Base-by-base conservation (phyloP, 1,139 yeast species). In the Pichia cactophila region DNA sequence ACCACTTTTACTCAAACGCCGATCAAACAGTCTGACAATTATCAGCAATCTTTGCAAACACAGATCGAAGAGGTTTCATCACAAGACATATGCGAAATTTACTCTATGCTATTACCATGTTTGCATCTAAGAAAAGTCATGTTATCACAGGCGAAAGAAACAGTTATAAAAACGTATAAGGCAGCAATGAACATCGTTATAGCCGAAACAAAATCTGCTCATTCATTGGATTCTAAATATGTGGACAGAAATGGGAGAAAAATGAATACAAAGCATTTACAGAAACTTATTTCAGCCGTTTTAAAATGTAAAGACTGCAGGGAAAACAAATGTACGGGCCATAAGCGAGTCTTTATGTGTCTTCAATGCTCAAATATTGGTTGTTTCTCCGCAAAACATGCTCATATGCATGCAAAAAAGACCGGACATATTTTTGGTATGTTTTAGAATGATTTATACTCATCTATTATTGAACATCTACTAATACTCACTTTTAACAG, bases 311-410 rank as follows among this genome's bases (percentile, higher is more conserved):
- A 75, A 26, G 77, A 72, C 40, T 81, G 86, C 57, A 23, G 33
- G 10, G 45, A 49, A 5, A 17, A 23, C 7, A 28, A 45, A 43
- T 62, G 69, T 33, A 60, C 54, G 76, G 79, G 54, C 68, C 77
- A 47, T 29, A 28, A 20, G n/a, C 43, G 43, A 33, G 73, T 77
- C 35, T 80, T 77, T 57, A 77, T 85, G 69, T 89, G 97, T 66
- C 68, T 89, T 44, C 94, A 87, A 61, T 89, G 97, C 63, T 84
- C 92, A 1, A 82, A 79, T 60, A 80, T 85, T 48, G 95, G 95
- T 1, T 89, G 97, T 62, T 71, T 77, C 67, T 66, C 69, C 47
- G 65, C 71, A 35, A 64, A 70, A 39, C 95, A 87, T 67, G 82
- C 85, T 33, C 67, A 71, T 50, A 62, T 67, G 23, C 96, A 89